Conservation (phyloP, 441 rosid species). For the Melianthus villosus region DNA sequence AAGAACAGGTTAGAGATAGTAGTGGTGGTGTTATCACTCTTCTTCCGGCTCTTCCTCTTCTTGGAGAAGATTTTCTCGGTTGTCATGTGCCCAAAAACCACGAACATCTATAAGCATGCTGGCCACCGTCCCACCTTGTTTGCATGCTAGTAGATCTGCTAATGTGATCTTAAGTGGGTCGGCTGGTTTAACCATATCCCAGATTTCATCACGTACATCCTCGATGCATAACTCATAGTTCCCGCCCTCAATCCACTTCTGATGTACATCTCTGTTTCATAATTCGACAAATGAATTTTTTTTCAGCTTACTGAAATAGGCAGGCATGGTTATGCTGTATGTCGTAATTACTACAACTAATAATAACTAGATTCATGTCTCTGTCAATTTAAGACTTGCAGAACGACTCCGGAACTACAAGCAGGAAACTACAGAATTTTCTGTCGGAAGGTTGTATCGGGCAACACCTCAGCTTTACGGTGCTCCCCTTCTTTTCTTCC, state of each 20-base stretch:
- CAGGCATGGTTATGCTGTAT: no score
- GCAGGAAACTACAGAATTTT: constrained; percentile 67
- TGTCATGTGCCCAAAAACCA: constrained; percentile 98
- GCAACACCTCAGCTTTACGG: constrained; percentile 56
- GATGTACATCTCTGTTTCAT: constrained; percentile 98
- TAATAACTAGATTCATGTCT: constrained; percentile 35
- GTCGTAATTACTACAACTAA: no score
- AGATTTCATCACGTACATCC: constrained; percentile 90
- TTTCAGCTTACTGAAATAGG: no score
- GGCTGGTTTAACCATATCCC: constrained; percentile 98
- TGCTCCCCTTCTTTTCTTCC: constrained; percentile 98
- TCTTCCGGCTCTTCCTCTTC: constrained; percentile 98
- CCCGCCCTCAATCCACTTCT: constrained; percentile 97
- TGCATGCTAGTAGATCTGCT: constrained; percentile 64
- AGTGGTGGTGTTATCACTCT: constrained; percentile 31
- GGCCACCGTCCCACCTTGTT: constrained; percentile 94
- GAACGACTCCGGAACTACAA: constrained; percentile 46
- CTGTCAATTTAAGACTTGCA: constrained; percentile 58
- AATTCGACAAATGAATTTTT: no score
- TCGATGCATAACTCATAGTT: constrained; percentile 91
- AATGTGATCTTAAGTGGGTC: constrained; percentile 59
- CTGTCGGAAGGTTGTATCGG: constrained; percentile 92
- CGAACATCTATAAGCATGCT: constrained; percentile 96
- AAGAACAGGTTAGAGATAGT: no score
- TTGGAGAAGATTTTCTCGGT: constrained; percentile 90